Conservation (phyloP, 306 rosid species). For the Cucumis hystrix region DNA sequence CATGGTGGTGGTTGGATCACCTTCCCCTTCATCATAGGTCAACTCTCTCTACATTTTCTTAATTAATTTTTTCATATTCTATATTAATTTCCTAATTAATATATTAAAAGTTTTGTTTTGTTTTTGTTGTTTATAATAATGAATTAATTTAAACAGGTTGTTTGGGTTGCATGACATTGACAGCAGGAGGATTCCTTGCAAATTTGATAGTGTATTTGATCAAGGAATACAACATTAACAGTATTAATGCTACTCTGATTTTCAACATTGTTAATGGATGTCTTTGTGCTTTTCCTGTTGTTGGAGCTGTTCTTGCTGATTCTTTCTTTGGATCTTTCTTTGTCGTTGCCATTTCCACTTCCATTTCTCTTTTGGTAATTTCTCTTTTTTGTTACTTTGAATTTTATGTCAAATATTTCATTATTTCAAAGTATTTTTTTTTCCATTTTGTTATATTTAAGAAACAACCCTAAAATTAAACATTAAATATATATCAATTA, state of each 20-base stretch:
- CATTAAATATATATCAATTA: no score
- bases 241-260: conserved; percentile 27
- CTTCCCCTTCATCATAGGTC: conserved; percentile 32
- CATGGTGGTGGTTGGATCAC: conserved; percentile 29
- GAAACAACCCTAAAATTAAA: no score
- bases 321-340: conserved; percentile 22
- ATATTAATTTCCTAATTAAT: no score
- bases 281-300: conserved; percentile 15
- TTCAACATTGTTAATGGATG: conserved; percentile 21
- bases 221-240: conserved; percentile 16
- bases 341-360: conserved; percentile 16
- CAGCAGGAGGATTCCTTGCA: conserved; percentile 16
- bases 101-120: no score
- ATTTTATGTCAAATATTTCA: no score
- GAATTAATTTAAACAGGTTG: conserved; percentile 8
- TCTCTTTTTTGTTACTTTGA: background rate
- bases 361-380: conserved; percentile 24
- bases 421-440: no score
- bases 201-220: conserved; percentile 28
- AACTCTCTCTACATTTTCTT: background rate
- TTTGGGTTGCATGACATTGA: conserved; percentile 13
- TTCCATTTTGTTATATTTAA: no score
- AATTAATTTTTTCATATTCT: background rate
- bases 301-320: conserved; percentile 25
- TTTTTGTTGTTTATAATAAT: no score